phyloP scores from a whole-genome alignment of 805 yeast species.

The Ogataea sp. region DNA sequence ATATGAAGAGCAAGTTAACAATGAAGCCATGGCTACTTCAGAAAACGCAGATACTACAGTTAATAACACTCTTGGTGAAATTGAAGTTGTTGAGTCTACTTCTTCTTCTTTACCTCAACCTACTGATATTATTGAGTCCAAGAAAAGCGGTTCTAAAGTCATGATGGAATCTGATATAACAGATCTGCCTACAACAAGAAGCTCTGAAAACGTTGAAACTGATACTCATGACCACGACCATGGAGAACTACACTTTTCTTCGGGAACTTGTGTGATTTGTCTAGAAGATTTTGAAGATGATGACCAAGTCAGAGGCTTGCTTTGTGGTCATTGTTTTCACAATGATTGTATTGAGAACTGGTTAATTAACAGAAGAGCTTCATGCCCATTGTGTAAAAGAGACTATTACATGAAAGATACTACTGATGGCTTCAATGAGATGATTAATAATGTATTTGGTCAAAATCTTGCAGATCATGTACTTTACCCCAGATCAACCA shows the following conservation, averaged over 20 bases:
- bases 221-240: neutral
- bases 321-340: slow-evolving; percentile 83
- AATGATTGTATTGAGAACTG: slow-evolving; percentile 75
- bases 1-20: slow-evolving; percentile 28
- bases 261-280: slow-evolving; percentile 76
- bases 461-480: slow-evolving; percentile 9
- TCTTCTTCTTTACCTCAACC: too few relatives aligned
- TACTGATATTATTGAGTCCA: too few relatives aligned
- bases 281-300: slow-evolving; percentile 55
- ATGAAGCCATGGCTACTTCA: too few relatives aligned
- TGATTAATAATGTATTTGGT: slow-evolving; percentile 13
- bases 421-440: slow-evolving; percentile 8
- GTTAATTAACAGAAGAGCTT: slow-evolving; percentile 66
- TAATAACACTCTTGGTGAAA: neutral
- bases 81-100: too few relatives aligned
- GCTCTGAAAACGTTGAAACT: neutral
- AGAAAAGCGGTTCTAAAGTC: too few relatives aligned
- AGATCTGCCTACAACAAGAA: neutral
- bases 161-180: neutral
- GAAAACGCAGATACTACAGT: slow-evolving; percentile 1
- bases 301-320: slow-evolving; percentile 60
- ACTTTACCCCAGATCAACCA: slow-evolving; percentile 16
- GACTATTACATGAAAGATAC: slow-evolving; percentile 44
- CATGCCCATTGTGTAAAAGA: slow-evolving; percentile 78
- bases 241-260: slow-evolving; percentile 40